Base-by-base conservation (phyloP, 129 eudicot species). In the Cynara cardunculus region DNA sequence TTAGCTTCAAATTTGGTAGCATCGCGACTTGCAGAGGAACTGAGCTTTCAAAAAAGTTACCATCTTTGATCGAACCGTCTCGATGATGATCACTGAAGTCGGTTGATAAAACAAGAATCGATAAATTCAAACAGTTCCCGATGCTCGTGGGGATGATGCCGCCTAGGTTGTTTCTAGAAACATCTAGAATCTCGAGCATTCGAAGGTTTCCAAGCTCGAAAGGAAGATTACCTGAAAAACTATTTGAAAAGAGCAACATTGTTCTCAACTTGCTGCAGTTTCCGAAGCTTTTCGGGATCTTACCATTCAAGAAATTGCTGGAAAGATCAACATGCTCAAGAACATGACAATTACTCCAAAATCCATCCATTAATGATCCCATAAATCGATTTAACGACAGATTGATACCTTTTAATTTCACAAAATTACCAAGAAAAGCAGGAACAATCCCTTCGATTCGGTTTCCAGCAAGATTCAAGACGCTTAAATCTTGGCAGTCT, bases 241-340 rank as follows among this genome's bases (percentile, higher is more conserved):
- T 70, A 71, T 91, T 91, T 5, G 91, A 85, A 76, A 84, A 89
- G 73, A 91, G 81, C 86, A 87, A 56, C 82, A 91, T 82, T 80
- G 88, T 84, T 87, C 84, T 91, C 37, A 91, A 77, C 26, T 35
- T 53, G 73, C 86, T 76, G 35, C 94, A 89, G 14, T 84, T 82
- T 62, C 87, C 91, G 35, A 86, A 82, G 80, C 78, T 83, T 13
- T 74, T 76, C 3, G 90, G 93, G 26, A 89, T 89, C 68, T 65
- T 76, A 81, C 90, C 94, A 24, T 26, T 80, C 31, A 89, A 79
- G 67, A 49, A 77, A 82, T 89, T 91, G 19, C 80, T 75, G 5
- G 94, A 84, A 70, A 91, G 72, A 87, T 89, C 97, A 74, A 87
- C 79, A 84, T 87, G 88, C 82, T 86, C 84, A 64, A 87, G 94